These are phyloP conservation scores for Capsicum baccatum DNA, from an alignment of 257 asterid genomes.

Conservation along the genomic window DNA sequence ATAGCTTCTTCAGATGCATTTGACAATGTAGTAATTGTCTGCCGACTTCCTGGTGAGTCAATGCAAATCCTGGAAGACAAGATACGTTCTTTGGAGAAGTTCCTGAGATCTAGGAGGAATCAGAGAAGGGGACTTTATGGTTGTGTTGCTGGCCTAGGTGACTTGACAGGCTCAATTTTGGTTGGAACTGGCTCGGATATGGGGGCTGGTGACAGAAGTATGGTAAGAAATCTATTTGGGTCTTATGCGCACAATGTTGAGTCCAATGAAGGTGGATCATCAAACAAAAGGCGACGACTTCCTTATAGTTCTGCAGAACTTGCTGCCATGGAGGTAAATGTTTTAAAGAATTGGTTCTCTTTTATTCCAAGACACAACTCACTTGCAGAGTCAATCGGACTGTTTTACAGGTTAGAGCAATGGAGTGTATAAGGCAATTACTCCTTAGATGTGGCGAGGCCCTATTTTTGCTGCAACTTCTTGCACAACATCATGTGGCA, in stretches of 20 bases:
- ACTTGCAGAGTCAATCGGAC: constrained; percentile 32
- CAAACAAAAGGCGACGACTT: constrained; percentile 81
- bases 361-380: constrained; percentile 26
- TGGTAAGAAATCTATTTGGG: constrained; percentile 86
- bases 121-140: constrained; percentile 95
- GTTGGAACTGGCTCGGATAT: constrained; percentile 77
- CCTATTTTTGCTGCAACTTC: constrained; percentile 79
- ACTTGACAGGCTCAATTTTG: constrained; percentile 84
- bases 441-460: constrained; percentile 95
- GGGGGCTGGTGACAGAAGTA: constrained; percentile 76
- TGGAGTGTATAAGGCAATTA: constrained; percentile 96
- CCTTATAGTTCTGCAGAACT: constrained; percentile 88
- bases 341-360: constrained; percentile 35
- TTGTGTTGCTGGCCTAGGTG: constrained; percentile 94
- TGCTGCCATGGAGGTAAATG: constrained; percentile 95
- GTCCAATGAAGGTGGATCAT: constrained; percentile 61
- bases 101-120: constrained; percentile 81
- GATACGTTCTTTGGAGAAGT: constrained; percentile 87
- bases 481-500: constrained; percentile 78
- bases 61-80: constrained; percentile 90
- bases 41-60: constrained; percentile 79
- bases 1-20: constrained; percentile 53
- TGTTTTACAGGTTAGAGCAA: constrained; percentile 81
- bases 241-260: constrained; percentile 66
- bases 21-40: constrained; percentile 67